phyloP scores from a whole-genome alignment of 805 yeast species.

The Metschnikowia orientalis region DNA sequence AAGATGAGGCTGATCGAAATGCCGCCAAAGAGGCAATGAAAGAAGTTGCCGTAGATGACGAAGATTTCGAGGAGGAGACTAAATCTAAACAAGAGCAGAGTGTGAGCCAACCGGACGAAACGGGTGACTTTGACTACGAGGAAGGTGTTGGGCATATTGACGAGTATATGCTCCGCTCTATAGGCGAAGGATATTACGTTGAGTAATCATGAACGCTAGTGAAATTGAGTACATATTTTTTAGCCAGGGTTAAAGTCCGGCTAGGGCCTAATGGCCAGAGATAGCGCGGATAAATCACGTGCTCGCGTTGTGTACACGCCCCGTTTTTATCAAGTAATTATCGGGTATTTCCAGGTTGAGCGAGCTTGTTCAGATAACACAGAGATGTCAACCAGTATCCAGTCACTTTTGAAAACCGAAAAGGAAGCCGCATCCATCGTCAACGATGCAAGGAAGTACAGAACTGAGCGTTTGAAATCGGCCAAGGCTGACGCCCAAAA shows the following conservation, averaged over 20 bases:
- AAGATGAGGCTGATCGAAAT: constrained; percentile 84
- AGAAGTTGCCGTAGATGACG: constrained; percentile 79
- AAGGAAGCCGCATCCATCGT: constrained; percentile 97
- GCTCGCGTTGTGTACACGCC: constrained; percentile 7
- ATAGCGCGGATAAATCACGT: constrained; percentile 5
- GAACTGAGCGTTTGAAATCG: constrained; percentile 84
- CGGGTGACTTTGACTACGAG: constrained; percentile 39
- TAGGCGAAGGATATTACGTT: constrained; percentile 72
- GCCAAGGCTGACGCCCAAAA: constrained; percentile 90
- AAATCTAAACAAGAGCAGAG: constrained; percentile 26
- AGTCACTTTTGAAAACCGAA: constrained; percentile 62
- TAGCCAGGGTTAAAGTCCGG: background rate
- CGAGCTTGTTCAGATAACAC: constrained; percentile 4
- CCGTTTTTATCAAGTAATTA: constrained; percentile 7
- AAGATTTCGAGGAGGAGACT: constrained; percentile 66
- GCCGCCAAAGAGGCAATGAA: constrained; percentile 89
- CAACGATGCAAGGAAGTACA: constrained; percentile 81
- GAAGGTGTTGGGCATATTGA: constrained; percentile 81
- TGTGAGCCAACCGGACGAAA: constrained; percentile 25
- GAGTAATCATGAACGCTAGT: constrained; percentile 15
- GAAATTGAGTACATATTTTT: background rate
- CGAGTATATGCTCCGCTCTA: constrained; percentile 91
- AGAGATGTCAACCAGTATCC: constrained; percentile 27
- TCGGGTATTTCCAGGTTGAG: constrained; percentile 9
- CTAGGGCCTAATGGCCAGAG: too few species aligned